Conservation (phyloP, 2,329 filamentous ascomycete genomes). For the Aurifilum marmelostoma region DNA sequence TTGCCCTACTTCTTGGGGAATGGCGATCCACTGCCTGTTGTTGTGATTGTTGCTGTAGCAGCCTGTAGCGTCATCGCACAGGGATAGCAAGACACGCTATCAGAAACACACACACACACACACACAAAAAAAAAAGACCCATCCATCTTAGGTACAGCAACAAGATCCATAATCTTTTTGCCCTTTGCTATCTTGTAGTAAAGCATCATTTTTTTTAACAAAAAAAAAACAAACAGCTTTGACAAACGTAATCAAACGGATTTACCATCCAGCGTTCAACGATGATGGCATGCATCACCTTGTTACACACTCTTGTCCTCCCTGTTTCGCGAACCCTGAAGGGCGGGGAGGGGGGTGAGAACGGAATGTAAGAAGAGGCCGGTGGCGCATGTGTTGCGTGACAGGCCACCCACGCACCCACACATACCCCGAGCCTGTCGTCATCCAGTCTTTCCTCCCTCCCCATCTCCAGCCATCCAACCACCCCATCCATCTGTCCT, state of each 20-base stretch:
- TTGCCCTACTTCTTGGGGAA: neutral
- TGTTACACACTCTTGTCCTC: neutral
- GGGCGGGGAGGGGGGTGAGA: too few species aligned
- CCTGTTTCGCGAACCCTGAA: neutral
- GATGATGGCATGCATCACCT: neutral
- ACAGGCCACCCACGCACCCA: neutral
- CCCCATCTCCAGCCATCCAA: neutral
- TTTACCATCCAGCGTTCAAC: neutral
- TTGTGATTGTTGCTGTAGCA: neutral
- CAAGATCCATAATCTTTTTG: neutral
- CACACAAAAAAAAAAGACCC: neutral
- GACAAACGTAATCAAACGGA: too few species aligned
- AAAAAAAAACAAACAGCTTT: too few species aligned
- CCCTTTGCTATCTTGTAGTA: neutral
- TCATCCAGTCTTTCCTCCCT: conserved; percentile 14
- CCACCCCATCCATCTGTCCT: neutral
- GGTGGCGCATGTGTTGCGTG: neutral
- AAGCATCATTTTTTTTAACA: too few species aligned
- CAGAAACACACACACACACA: too few species aligned
- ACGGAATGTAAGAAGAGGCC: neutral
- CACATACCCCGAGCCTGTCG: neutral
- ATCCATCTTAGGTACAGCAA: neutral
- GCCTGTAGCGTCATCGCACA: neutral
- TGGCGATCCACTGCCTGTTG: neutral
- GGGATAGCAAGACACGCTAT: neutral